Evolutionary conservation across 2,329 filamentous ascomycete genomes (phyloP), one percentile per base, ranked within the genome.

Genomic region (Aspergillus sclerotialis): DNA sequence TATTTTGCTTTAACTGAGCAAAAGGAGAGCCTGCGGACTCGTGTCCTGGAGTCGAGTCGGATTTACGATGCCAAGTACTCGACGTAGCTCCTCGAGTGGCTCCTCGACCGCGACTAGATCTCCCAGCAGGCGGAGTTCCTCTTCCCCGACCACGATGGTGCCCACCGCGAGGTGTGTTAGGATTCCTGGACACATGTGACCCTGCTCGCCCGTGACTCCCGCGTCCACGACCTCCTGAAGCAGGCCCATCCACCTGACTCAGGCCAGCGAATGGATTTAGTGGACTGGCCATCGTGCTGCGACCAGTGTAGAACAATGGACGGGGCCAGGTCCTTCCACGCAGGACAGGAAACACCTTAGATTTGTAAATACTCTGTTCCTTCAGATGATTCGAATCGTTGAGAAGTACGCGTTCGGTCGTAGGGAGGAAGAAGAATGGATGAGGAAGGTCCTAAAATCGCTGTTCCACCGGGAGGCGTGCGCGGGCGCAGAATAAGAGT

Each of bases 231-330:
- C 24, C 30, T 18, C 14, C 24, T 12, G 29, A 14, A 23, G 46
- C 40, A 31, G 43, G 40, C 32, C 48, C 53, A 40, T 46, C 45
- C 37, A 43, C 49, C 38, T 55, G 54, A 35, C 43, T 43, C 19
- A 48, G 45, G 32, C 40, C 43, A 37, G 43, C 38, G 42, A 55
- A 56, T 28, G 53, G 47, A 36, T 50, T 56, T 27, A 52, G 45
- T 26, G 53, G 49, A 38, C 46, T 46, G 40, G 52, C 49, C 56
- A 59, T 59, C 35, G 43, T 56, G 46, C 44, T 50, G 48, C 42
- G 29, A 36, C 37, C 30, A 48, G 47, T 48, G 44, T 41, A 34
- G 38, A 33, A 40, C 32, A 43, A 39, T 39, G 42, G 39, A 43
- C 37, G 34, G 36, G 36, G 45, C 40, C 16, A 25, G 33, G 35